A percentile compares a stretch with the other conserved stretches of the same genome.
phyloP scores from a whole-genome alignment of 768 basidiomycete species.

The Leccinum variicolor region DNA sequence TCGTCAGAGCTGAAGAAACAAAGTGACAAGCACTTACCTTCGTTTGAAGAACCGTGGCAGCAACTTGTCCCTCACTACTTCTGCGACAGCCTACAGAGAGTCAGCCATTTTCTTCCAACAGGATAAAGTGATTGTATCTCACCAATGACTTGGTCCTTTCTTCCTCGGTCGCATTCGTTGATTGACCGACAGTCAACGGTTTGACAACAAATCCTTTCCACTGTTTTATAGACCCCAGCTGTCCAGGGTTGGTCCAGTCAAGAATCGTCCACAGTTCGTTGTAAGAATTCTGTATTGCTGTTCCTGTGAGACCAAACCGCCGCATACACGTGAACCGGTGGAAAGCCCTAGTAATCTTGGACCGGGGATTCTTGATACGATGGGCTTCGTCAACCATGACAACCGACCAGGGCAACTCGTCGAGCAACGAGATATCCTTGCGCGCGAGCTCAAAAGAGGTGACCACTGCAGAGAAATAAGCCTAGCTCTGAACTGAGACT shows the following conservation, averaged over 20 bases:
- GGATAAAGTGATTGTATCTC: conserved; percentile 11
- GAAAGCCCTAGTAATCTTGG: conserved; percentile 65
- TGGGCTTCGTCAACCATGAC: conserved; percentile 90
- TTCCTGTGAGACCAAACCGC: conserved; percentile 87
- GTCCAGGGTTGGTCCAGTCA: conserved; percentile 87
- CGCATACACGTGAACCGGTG: conserved; percentile 61
- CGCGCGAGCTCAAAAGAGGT: conserved; percentile 77
- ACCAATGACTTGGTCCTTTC: conserved; percentile 55
- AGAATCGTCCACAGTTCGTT: conserved; percentile 90
- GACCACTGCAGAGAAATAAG: conserved; percentile 51
- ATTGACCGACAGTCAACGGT: conserved; percentile 69
- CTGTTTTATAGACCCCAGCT: conserved; percentile 65
- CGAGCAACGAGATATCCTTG: conserved; percentile 63
- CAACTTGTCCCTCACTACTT: conserved; percentile 58
- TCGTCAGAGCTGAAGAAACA: background rate
- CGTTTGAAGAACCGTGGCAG: conserved; percentile 83
- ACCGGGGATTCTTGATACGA: conserved; percentile 74
- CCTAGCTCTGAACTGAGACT: background rate
- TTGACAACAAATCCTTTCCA: conserved; percentile 74
- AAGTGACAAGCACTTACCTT: conserved; percentile 42
- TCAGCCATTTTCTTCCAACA: background rate
- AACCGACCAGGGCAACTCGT: conserved; percentile 66
- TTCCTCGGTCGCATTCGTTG: conserved; percentile 57
- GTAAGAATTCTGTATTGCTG: conserved; percentile 85
- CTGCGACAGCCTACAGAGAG: conserved; percentile 49